Percentiles rank a stretch among this genome's conserved stretches.
These are phyloP conservation scores for Fagopyrum tataricum DNA, from an alignment of 148 eudicot genomes.

Conservation along the genomic window DNA sequence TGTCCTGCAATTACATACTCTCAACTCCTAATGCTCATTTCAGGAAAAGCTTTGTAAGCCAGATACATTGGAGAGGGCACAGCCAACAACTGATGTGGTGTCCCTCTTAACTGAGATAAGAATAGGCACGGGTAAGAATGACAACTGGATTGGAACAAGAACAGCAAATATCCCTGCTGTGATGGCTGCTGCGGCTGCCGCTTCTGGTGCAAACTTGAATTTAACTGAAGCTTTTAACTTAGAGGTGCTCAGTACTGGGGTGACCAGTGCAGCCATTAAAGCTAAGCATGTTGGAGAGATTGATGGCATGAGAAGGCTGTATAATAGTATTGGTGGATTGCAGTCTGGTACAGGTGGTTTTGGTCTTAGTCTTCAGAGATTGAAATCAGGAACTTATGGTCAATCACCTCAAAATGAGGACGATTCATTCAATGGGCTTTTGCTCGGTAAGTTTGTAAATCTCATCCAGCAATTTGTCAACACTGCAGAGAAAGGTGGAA, in stretches of 20 bases:
- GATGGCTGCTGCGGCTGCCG: conserved; percentile 97
- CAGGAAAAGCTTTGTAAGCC: conserved; percentile 98
- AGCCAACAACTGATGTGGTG: conserved; percentile 89
- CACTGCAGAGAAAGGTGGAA: conserved; percentile 76
- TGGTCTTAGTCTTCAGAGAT: conserved; percentile 52
- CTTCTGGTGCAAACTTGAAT: conserved; percentile 85
- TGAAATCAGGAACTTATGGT: conserved; percentile 45
- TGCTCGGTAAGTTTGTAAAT: conserved; percentile 79
- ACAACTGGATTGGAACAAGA: conserved; percentile 76
- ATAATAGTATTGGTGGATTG: conserved; percentile 79
- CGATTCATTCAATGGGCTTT: conserved; percentile 75
- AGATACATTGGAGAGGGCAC: conserved; percentile 67
- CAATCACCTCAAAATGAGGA: conserved; percentile 41
- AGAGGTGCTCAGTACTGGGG: conserved; percentile 94
- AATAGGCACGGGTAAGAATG: conserved; percentile 92
- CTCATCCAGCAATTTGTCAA: conserved; percentile 84
- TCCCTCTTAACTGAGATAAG: conserved; percentile 90
- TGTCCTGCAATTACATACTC: neutral
- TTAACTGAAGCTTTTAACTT: conserved; percentile 78
- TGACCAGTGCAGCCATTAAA: conserved; percentile 90
- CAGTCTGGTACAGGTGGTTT: conserved; percentile 47
- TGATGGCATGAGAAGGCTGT: conserved; percentile 95
- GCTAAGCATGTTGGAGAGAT: conserved; percentile 98
- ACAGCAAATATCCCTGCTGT: conserved; percentile 98
- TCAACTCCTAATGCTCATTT: conserved; percentile 3